Conservation (phyloP, 2,329 filamentous ascomycete species). For the Calonectria multiphialidica region DNA sequence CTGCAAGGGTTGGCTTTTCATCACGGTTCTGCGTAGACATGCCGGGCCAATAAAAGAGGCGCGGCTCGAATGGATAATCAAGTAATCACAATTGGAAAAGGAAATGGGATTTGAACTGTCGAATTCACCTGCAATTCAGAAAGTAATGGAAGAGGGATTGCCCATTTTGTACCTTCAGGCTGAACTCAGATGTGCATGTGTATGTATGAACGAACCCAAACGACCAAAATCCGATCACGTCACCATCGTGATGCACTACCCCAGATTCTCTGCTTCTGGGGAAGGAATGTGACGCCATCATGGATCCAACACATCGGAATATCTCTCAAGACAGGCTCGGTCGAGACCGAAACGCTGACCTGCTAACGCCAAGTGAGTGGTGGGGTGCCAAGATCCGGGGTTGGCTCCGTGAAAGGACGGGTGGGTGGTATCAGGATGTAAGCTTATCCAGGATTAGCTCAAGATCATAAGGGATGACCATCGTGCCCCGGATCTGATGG, state of each 20-base stretch:
- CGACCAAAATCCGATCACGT: background rate
- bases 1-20: background rate
- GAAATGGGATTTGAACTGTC: background rate
- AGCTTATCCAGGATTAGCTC: slow-evolving; percentile 11
- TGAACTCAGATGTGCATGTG: background rate
- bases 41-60: background rate
- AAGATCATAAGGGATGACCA: background rate
- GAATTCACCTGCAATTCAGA: background rate
- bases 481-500: too few relatives aligned
- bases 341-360: background rate
- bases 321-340: background rate
- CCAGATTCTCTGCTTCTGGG: background rate
- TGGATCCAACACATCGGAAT: background rate
- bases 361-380: background rate
- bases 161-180: background rate
- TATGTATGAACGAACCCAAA: background rate
- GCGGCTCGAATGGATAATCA: background rate
- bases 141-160: background rate
- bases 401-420: background rate
- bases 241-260: background rate
- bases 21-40: background rate
- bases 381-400: background rate
- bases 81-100: background rate
- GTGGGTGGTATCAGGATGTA: slow-evolving; percentile 6
- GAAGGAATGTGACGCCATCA: background rate